These are phyloP conservation scores for Phaffomyces thermotolerans DNA, from an alignment of 805 yeast species.

Conservation along the genomic window DNA sequence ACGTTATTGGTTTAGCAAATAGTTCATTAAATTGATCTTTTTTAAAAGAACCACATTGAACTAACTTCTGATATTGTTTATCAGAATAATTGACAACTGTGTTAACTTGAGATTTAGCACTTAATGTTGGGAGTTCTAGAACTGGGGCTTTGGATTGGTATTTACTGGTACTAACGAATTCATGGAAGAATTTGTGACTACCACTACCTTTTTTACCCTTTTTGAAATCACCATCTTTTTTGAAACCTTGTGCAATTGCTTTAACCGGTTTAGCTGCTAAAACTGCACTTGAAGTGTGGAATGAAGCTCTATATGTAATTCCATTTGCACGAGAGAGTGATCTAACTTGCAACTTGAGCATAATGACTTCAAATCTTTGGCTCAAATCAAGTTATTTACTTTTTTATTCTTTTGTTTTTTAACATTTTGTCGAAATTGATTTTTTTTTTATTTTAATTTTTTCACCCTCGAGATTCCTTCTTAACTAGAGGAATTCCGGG, in stretches of 20 bases:
- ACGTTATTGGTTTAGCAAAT: constrained; percentile 50
- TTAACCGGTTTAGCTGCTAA: constrained; percentile 10
- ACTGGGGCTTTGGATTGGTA: constrained; percentile 23
- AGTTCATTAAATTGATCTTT: constrained; percentile 64
- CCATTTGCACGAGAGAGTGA: not conserved
- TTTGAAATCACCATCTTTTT: constrained; percentile 12
- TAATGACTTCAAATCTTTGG: not conserved
- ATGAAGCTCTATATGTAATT: constrained; percentile 4
- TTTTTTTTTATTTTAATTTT: not conserved
- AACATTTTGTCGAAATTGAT: too few relatives aligned
- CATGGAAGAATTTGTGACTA: constrained; percentile 27
- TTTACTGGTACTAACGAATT: constrained; percentile 26
- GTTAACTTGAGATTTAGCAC: constrained; percentile 15
- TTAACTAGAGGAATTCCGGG: not conserved
- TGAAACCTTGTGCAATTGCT: constrained; percentile 12
- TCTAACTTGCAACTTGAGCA: constrained; percentile 4
- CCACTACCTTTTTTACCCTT: constrained; percentile 19
- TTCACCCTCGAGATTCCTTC: not conserved
- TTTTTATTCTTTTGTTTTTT: too few relatives aligned
- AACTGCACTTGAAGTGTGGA: constrained; percentile 3
- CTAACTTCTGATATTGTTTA: constrained; percentile 34
- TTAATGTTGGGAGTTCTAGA: constrained; percentile 16
- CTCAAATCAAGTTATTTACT: too few relatives aligned
- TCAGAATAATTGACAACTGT: constrained; percentile 34
- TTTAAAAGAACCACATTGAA: constrained; percentile 55